Base-by-base conservation (phyloP, 495 filamentous ascomycete genomes). In the Xylaria telfairii region DNA sequence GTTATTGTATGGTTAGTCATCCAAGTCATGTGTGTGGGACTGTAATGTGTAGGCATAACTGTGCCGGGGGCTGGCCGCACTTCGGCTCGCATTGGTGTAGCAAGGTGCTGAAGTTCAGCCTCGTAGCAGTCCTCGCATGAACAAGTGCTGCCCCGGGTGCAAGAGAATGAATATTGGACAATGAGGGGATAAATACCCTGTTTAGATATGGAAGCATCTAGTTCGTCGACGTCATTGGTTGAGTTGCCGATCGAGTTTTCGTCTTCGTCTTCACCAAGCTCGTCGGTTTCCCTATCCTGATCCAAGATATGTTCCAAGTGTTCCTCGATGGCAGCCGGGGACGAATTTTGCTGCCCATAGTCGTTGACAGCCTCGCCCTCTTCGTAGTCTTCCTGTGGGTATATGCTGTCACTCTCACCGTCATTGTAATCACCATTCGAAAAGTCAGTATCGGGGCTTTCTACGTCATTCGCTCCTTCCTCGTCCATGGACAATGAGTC, bases 371-470 rank as follows among this genome's bases (percentile, higher is more conserved):
- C 1, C 30, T 28, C 63, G 21, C 28, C 51, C 19, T 67, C 63
- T 59, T 60, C 63, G 44, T 70, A 59, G 72, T 74, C 75, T 26
- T 80, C 74, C 67, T 76, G 74, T n/a, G 68, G 59, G 57, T 80
- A 54, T 59, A 62, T 30, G 32, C 21, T 41, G 28, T 44, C 32
- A 42, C 84, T 80, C 60, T 80, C 75, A 26, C 86, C 88, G 75
- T 92, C 91, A 70, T 93, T 89, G 37, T 67, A 53, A 26, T 53
- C 65, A 41, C 61, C 62, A 62, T 64, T 41, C 34, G 67, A 49
- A 64, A 69, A 57, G 49, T 74, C 69, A 39, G 63, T 54, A 39
- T 57, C 59, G 49, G 68, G 68, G 34, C 63, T 56, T 13, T 64
- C 72, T 6, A 67, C 21, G 17, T 70, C 62, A 28, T 59, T 65